Conservation (phyloP, 1,284 basidiomycete genomes). For the Ceraceosorus guamensis region DNA sequence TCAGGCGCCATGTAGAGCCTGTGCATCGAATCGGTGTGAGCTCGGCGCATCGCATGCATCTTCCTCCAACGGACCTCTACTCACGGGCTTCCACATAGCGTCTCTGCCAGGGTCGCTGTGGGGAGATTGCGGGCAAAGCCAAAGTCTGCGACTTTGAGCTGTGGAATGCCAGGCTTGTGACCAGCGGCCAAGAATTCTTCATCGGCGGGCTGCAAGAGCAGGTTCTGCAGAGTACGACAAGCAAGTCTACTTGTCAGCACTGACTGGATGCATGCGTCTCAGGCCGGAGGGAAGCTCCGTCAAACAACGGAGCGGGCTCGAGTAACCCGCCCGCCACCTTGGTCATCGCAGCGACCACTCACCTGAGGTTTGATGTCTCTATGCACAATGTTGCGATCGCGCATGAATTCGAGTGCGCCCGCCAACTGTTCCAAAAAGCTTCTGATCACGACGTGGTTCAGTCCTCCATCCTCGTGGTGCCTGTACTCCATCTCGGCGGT, state of each 20-base stretch:
- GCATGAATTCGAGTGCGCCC: slow-evolving; percentile 83
- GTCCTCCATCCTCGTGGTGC: slow-evolving; percentile 80
- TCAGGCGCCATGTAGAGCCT: slow-evolving; percentile 95
- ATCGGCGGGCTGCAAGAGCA: slow-evolving; percentile 76
- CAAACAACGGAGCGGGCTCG: background rate
- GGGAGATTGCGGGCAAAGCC: slow-evolving; percentile 91
- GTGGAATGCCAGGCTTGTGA: slow-evolving; percentile 66
- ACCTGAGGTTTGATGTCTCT: slow-evolving; percentile 91
- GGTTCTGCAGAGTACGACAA: slow-evolving; percentile 58
- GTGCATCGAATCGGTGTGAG: slow-evolving; percentile 49
- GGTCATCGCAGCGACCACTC: background rate
- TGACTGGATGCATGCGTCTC: background rate
- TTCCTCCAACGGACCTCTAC: slow-evolving; percentile 48
- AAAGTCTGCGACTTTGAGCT: slow-evolving; percentile 68
- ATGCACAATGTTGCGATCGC: slow-evolving; percentile 83
- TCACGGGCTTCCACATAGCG: slow-evolving; percentile 82
- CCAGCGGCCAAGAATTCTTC: slow-evolving; percentile 71
- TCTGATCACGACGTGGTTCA: slow-evolving; percentile 82
- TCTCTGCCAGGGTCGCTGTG: slow-evolving; percentile 89
- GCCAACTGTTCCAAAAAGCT: slow-evolving; percentile 93
- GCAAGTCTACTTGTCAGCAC: slow-evolving; percentile 2
- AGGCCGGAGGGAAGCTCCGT: too few species aligned
- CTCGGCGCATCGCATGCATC: slow-evolving; percentile 41
- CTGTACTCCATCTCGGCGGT: slow-evolving; percentile 56
- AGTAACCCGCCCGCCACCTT: background rate